Percentiles rank a stretch among this genome's conserved stretches.
Conservation (phyloP, 1,139 yeast genomes). For the Suhomyces maxii region DNA sequence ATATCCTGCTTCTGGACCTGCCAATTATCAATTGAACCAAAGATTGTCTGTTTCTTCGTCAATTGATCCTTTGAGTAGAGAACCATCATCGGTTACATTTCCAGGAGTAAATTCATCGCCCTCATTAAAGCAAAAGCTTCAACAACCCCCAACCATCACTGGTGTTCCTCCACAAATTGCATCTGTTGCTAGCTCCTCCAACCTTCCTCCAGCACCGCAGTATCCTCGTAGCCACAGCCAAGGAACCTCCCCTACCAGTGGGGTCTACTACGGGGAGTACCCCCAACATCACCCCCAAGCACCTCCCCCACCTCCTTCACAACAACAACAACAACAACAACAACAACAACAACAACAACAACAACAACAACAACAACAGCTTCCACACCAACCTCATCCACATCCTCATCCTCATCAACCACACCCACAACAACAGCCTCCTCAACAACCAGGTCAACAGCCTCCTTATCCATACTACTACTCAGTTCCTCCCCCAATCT, state of each 20-base stretch:
- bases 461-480: conserved; percentile 8
- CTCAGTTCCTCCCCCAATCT: conserved; percentile 8
- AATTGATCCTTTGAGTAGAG: conserved; percentile 9
- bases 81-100: conserved; percentile 5
- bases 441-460: background rate
- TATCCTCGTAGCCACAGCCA: conserved; percentile 8
- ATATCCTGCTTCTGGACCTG: conserved; percentile 1
- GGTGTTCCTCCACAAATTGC: background rate
- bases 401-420: conserved; percentile 7
- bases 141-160: background rate
- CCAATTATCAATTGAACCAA: conserved; percentile 12
- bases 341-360: conserved; percentile 9
- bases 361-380: conserved; percentile 9
- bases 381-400: conserved; percentile 2
- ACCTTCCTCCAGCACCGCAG: conserved; percentile 8
- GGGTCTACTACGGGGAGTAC: conserved; percentile 1
- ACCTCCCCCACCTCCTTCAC: background rate
- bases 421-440: background rate
- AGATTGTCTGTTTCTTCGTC: conserved; percentile 8
- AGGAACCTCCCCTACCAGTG: conserved; percentile 7
- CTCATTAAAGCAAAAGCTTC: background rate
- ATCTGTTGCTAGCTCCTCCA: conserved; percentile 1
- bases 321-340: conserved; percentile 1
- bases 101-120: conserved; percentile 6
- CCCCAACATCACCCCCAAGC: background rate